These are phyloP conservation scores for Porcisia hertigi DNA, from an alignment of 208 protist genomes.

Conservation along the genomic window DNA sequence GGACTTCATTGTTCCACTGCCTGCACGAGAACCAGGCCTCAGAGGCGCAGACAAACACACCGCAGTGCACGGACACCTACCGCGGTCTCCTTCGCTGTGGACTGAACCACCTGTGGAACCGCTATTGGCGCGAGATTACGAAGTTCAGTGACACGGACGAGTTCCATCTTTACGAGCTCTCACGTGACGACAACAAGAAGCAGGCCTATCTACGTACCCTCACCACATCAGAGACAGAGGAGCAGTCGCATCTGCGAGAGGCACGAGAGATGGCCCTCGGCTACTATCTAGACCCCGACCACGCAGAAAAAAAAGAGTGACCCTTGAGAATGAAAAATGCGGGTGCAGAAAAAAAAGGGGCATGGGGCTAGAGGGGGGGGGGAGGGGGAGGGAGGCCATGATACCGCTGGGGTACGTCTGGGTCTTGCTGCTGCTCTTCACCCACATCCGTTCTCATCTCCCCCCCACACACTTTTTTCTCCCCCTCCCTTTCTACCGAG, in stretches of 20 bases:
- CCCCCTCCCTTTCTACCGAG: too few species aligned
- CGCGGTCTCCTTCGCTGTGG: slow-evolving; percentile 73
- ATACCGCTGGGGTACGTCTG: too few species aligned
- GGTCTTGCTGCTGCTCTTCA: too few species aligned
- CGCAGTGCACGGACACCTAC: slow-evolving; percentile 65
- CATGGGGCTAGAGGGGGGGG: too few species aligned
- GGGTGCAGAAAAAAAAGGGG: not conserved
- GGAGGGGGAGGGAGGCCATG: too few species aligned
- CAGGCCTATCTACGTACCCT: slow-evolving; percentile 69
- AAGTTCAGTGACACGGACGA: slow-evolving; percentile 77
- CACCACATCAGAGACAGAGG: slow-evolving; percentile 38
- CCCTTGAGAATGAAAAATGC: not conserved
- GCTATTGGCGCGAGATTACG: slow-evolving; percentile 79
- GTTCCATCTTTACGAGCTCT: slow-evolving; percentile 78
- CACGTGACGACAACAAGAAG: slow-evolving; percentile 74
- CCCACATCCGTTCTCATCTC: too few species aligned
- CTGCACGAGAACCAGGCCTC: slow-evolving; percentile 48
- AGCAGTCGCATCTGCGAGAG: slow-evolving; percentile 18
- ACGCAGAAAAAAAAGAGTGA: not conserved
- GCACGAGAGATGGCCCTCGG: slow-evolving; percentile 23
- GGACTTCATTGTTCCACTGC: slow-evolving; percentile 53
- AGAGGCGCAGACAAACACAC: slow-evolving; percentile 53
- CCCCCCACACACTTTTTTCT: too few species aligned
- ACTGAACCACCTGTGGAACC: slow-evolving; percentile 83
- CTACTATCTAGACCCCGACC: slow-evolving; percentile 36